Percentiles rank a stretch among this genome's conserved stretches.
phyloP scores from a whole-genome alignment of 768 basidiomycete genomes.

The Suillus bovinus region DNA sequence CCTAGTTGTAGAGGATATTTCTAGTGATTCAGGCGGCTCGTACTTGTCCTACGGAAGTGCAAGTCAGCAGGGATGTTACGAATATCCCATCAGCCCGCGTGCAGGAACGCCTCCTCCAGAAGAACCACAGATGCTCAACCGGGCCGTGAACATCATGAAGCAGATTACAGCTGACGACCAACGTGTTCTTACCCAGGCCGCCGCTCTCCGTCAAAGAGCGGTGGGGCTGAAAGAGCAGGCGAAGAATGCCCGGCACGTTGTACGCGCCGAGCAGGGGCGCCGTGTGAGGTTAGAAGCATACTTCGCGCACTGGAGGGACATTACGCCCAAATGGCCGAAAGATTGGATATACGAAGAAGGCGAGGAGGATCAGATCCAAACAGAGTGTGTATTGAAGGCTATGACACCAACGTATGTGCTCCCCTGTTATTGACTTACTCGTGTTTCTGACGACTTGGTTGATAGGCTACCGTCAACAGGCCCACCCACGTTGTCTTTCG shows the following conservation, averaged over 20 bases:
- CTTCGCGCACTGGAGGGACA: conserved; percentile 30
- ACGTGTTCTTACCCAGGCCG: conserved; percentile 13
- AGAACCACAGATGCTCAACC: conserved; percentile 20
- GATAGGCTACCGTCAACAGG: not conserved
- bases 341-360: conserved; percentile 23
- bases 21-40: conserved; percentile 26
- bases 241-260: conserved; percentile 23
- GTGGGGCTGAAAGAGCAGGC: conserved; percentile 21
- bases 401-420: not conserved
- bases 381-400: not conserved
- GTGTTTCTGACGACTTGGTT: not conserved
- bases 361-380: not conserved
- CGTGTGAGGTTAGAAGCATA: conserved; percentile 29
- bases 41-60: conserved; percentile 21
- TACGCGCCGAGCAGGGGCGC: conserved; percentile 24
- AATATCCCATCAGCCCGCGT: conserved; percentile 26
- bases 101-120: conserved; percentile 21
- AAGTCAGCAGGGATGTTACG: conserved; percentile 4
- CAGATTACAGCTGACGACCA: conserved; percentile 23
- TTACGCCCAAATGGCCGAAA: conserved; percentile 22
- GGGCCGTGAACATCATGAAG: conserved; percentile 28
- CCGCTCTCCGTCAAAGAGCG: conserved; percentile 17
- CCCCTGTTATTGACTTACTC: not conserved
- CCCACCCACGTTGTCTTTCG: not conserved
- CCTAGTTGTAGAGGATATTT: not conserved